Evolutionary conservation across 2,329 filamentous ascomycete genomes (phyloP), one percentile per base, ranked within the genome.

Genomic region (Cyanodermella asteris): DNA sequence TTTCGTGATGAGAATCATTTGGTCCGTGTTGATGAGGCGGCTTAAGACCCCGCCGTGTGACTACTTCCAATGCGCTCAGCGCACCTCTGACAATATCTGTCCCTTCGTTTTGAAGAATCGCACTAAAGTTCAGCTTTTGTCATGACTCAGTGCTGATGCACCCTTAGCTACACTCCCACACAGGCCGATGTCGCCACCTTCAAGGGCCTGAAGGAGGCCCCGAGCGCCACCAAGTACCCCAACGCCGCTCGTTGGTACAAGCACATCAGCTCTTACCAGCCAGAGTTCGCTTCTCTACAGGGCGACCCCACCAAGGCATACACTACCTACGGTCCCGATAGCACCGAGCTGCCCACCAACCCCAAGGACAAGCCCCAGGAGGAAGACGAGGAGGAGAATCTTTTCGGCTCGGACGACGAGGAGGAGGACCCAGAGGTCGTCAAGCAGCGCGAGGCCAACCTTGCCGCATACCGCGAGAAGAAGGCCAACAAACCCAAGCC

Each of bases 201-300:
- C 76, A 91, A 94, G 70, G 76, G 76, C 45, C 55, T 93, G 51
- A 71, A 63, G 46, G 56, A 62, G 41, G 55, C 68, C 32, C 87
- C 87, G 42, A 70, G 74, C 40, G 66, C 74, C 44, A 61, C 64
- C 53, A 91, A 91, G 64, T 91, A 75, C 71, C 81, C 84, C 46
- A 64, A 91, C 61, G 81, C 75, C 47, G 80, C 78, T 49, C 75
- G 87, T 55, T 97, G 87, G 87, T 93, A 91, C 72, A 91, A 90
- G 70, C 84, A 97, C 70, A 78, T 93, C 49, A 69, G 76, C 52
- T 75, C 76, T 42, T 91, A 77, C 61, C 72, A 90, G 65, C 64
- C 74, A 40, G 84, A 94, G 56, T 94, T 94, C 62, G 63, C 74
- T 44, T 75, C 71, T 37, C 76, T 97, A 26, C 67, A 80, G 31